A percentile compares a stretch with the other conserved stretches of the same genome.
These are phyloP conservation scores for Trichoderma brevicompactum DNA, from an alignment of 2,329 filamentous ascomycete species.

Conservation along the genomic window DNA sequence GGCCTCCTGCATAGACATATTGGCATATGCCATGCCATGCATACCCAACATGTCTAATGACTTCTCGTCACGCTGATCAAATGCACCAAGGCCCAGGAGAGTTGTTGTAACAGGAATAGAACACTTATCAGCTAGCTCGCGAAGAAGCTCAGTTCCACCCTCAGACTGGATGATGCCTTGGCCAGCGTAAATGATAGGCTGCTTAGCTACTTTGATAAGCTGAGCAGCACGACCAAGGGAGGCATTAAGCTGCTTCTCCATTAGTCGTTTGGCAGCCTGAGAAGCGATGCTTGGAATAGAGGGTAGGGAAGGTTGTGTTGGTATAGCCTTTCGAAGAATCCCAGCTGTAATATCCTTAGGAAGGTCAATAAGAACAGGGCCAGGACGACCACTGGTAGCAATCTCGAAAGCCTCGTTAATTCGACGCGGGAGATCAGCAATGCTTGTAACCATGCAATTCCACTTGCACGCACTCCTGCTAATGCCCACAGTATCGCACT, in stretches of 20 bases:
- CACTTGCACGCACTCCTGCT: too few species aligned
- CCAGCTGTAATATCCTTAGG: too few species aligned
- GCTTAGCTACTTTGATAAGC: conserved; percentile 86
- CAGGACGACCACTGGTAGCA: too few species aligned
- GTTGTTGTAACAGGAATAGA: conserved; percentile 68
- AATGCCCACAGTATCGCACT: too few species aligned
- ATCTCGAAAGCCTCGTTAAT: too few species aligned
- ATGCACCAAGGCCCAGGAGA: conserved; percentile 88
- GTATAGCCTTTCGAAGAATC: too few species aligned
- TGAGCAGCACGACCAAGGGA: conserved; percentile 78
- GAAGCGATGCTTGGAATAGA: conserved; percentile 56
- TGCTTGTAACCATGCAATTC: too few species aligned
- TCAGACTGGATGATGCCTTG: conserved; percentile 60
- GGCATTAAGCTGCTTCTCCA: conserved; percentile 70
- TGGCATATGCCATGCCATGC: conserved; percentile 96
- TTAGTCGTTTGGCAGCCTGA: conserved; percentile 74
- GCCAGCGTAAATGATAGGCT: conserved; percentile 93
- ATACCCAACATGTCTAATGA: conserved; percentile 97
- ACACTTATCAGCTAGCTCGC: too few species aligned
- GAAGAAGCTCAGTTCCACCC: too few species aligned
- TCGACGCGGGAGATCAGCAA: too few species aligned
- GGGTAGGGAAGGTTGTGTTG: too few species aligned
- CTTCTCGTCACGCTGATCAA: conserved; percentile 91
- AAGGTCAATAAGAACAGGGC: too few species aligned
- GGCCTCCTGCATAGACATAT: conserved; percentile 96